Base-by-base conservation (phyloP, 192 early-diverging fungal genomes). In the Gonapodya prolifera region DNA sequence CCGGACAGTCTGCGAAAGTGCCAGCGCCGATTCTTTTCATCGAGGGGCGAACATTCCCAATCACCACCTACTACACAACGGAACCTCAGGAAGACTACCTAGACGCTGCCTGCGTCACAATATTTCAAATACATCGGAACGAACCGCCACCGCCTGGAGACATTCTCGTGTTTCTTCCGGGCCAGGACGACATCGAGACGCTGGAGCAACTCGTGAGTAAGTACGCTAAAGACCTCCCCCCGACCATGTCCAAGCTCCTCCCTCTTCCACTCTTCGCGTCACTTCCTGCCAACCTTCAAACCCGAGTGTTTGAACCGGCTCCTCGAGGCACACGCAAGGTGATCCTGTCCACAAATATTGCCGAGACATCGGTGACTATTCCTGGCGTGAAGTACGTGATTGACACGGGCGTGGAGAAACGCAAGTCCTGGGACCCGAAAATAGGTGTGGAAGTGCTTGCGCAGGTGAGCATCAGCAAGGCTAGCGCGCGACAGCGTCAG, bases 291-390 rank as follows among this genome's bases (percentile, higher is more conserved):
- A 86, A 90, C 1, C 94, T 95, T 35, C 98, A 99, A 80, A 87
- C 93, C 76, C 83, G 84, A 69, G 95, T 98, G 30, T 99, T 99
- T 86, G 90, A 93, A 34, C 89, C 91, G 1, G 89, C 94, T 13
- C 98, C 96, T 0, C 87, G 84, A 32, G 89, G 90, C 33, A 91
- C 91, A 0, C 89, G 98, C 18, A 99, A 99, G 80, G 89, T 97
- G 2, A 93, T 99, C 78, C 83, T 99, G 33, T 89, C 95, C 0
- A 99, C 98, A 0, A 99, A 99, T 81, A 95, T 99, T 82, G 98
- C 98, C 23, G 98, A 99, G 86, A 97, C 98, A 0, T 95, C 93
- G 77, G 92, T 99, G 77, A 99, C 98, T 0, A 96, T 99, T 69
- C 89, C 91, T 18, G 96, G 96, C 0, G 94, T 99, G 70, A 89